Evolutionary conservation across 2,329 filamentous ascomycete genomes (phyloP).

Genomic region (Aspergillus sclerotialis): DNA sequence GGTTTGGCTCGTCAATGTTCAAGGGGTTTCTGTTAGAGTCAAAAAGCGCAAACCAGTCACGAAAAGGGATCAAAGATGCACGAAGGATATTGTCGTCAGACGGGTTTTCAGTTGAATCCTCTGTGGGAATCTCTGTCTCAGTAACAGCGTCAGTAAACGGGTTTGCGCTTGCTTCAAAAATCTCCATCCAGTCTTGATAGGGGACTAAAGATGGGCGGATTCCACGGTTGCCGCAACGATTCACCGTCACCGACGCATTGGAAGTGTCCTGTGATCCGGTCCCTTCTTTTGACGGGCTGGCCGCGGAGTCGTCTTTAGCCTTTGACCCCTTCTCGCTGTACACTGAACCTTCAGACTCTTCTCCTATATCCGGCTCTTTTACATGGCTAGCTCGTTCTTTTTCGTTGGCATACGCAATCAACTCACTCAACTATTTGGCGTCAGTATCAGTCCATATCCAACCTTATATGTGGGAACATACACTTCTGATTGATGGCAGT

Average conservation of each 20-base stretch:
- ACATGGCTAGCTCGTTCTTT: neutral
- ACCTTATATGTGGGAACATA: neutral
- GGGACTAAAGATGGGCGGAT: neutral
- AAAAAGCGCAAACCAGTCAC: conserved; percentile 3
- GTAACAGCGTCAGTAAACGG: neutral
- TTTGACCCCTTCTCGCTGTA: neutral
- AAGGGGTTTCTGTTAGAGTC: conserved; percentile 6
- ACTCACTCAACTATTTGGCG: neutral
- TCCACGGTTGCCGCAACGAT: neutral
- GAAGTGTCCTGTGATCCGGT: neutral
- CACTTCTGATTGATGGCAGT: conserved; percentile 1
- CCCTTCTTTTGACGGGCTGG: too few species aligned
- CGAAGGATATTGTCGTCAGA: conserved; percentile 3
- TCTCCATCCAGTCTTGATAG: neutral
- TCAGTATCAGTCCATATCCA: neutral
- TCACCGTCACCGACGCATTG: neutral
- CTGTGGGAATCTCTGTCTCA: neutral
- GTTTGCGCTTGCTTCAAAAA: neutral
- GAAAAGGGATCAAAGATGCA: conserved; percentile 4
- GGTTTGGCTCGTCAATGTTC: neutral
- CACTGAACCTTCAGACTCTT: neutral
- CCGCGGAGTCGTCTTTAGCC: too few species aligned
- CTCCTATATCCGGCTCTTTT: neutral
- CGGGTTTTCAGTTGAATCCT: neutral
- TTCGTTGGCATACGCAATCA: neutral